Evolutionary conservation across 2,329 filamentous ascomycete species (phyloP), one percentile per base, ranked within the genome.

Genomic region (Aureobasidium sp.): DNA sequence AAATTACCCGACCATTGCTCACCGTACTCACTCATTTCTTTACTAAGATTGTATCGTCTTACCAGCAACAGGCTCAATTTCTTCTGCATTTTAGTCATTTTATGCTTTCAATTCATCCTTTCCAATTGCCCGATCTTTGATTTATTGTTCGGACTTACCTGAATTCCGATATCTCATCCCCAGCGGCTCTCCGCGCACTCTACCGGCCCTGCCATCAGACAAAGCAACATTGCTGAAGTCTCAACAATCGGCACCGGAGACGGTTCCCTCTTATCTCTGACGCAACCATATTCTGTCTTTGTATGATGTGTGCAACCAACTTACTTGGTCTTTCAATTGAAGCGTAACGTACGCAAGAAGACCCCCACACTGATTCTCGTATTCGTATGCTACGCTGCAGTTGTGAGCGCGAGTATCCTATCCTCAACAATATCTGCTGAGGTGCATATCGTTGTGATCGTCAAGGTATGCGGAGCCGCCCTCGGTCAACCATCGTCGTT

Each of bases 131-230:
- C 29, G 29, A 27, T 2, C 32, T 24, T n/a, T 17, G 24, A 15
- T 3, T 17, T 2, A 8, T 39, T 12, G 7, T 27, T 50, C 56
- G 56, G 56, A 60, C 56, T 60, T 60, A 4, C 24, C 27, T 27
- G n/a, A 20, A 17, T 34, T 5, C 46, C 56, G 44, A 32, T 34
- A 13, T 27, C 43, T 46, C 6, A 26, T 15, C 17, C 43, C 24
- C 43, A 37, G 46, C 57, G 57, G 57, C 57, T 60, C 57, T 60
- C 57, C 57, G 29, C 57, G 44, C 41, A 32, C 43, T 32, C 13
- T 8, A 17, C 27, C 26, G 15, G 10, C 10, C n/a, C 36, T 24
- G 10, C 17, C 27, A 13, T 37, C 44, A 39, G 29, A 50, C 7
- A 43, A 24, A 43, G 36, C 36, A 55, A 51, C 17, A 43, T 60